phyloP scores from a whole-genome alignment of 2,329 filamentous ascomycete species.

The Beauveria brongniartii region DNA sequence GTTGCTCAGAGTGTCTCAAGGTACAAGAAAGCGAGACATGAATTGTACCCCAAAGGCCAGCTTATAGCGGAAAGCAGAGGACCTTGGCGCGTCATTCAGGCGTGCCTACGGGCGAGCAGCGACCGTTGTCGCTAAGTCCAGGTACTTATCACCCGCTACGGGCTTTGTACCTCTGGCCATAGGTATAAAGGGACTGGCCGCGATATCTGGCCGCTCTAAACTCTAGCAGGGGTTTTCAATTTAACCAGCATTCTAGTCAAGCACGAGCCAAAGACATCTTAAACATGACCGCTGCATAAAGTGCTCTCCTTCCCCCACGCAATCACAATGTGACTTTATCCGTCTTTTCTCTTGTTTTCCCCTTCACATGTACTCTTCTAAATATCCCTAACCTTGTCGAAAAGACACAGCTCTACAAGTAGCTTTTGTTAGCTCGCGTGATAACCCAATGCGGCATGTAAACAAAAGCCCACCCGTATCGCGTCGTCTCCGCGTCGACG shows the following conservation, averaged over 20 bases:
- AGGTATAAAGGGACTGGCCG: constrained; percentile 2
- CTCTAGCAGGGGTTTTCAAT: constrained; percentile 5
- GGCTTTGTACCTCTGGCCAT: neutral
- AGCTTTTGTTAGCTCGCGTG: constrained; percentile 7
- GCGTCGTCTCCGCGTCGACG: constrained; percentile 6
- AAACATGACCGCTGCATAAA: neutral
- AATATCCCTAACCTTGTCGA: neutral
- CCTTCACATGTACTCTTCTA: neutral
- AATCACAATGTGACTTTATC: neutral
- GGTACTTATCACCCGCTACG: neutral
- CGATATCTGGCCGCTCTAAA: constrained; percentile 4
- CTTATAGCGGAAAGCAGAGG: neutral
- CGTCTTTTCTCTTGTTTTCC: neutral
- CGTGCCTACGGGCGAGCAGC: neutral
- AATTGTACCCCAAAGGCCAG: neutral
- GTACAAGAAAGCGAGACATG: neutral
- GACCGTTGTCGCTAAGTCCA: constrained; percentile 3
- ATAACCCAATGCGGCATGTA: constrained; percentile 6
- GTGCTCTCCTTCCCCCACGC: neutral
- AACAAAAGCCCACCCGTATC: constrained; percentile 9
- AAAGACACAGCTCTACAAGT: neutral
- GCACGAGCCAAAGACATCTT: neutral
- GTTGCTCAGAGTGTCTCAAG: neutral
- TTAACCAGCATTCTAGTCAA: constrained; percentile 2
- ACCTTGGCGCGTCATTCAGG: neutral